phyloP scores from a whole-genome alignment of 306 rosid species.

The Carpinus fangiana region DNA sequence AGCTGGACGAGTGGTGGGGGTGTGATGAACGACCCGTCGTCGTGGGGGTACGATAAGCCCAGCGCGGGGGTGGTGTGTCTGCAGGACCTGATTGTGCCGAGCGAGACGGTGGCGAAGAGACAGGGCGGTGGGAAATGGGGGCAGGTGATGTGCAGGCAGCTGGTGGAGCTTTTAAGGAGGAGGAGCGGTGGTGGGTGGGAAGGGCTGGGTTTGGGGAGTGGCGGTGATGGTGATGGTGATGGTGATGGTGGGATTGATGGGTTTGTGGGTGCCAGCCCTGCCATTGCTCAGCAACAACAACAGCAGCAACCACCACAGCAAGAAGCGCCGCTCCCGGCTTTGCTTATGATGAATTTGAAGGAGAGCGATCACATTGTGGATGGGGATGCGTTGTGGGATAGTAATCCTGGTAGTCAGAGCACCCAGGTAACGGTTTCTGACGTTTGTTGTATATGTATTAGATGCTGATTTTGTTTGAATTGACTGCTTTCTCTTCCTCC shows the following conservation, averaged over 20 bases:
- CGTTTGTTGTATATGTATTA: neutral
- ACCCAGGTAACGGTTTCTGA: slow-evolving; percentile 31
- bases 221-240: slow-evolving; percentile 14
- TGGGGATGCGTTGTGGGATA: slow-evolving; percentile 33
- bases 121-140: slow-evolving; percentile 50
- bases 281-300: slow-evolving; percentile 25
- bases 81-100: slow-evolving; percentile 55
- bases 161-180: slow-evolving; percentile 51
- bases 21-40: slow-evolving; percentile 15
- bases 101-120: slow-evolving; percentile 29
- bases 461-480: neutral
- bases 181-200: slow-evolving; percentile 27
- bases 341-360: slow-evolving; percentile 40
- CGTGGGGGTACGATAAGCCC: slow-evolving; percentile 25
- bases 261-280: slow-evolving; percentile 7
- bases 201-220: neutral
- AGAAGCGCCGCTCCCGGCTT: slow-evolving; percentile 34
- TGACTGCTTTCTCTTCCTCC: no score
- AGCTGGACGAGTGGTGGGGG: slow-evolving; percentile 12
- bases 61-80: slow-evolving; percentile 19
- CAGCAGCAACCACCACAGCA: slow-evolving; percentile 29
- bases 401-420: slow-evolving; percentile 26
- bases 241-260: slow-evolving; percentile 22
- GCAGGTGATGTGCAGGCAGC: slow-evolving; percentile 58
- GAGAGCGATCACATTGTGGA: slow-evolving; percentile 21